Conservation (phyloP, 1,284 basidiomycete genomes). For the Melampsora larici-populina region DNA sequence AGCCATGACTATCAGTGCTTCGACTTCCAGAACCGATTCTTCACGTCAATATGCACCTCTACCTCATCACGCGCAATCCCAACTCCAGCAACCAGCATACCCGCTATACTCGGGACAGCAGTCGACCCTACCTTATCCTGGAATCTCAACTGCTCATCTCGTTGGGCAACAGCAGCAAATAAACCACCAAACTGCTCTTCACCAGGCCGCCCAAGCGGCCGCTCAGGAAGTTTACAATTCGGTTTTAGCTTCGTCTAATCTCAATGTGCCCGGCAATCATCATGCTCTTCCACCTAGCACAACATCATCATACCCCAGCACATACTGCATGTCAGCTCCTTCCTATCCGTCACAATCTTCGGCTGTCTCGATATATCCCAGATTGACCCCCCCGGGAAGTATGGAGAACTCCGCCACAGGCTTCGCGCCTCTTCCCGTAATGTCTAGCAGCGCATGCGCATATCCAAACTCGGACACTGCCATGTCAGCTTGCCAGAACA, state of each 20-base stretch:
- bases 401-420: too few relatives aligned
- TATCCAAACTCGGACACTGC: too few relatives aligned
- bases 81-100: neutral
- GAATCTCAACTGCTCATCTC: constrained; percentile 16
- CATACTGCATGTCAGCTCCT: constrained; percentile 1
- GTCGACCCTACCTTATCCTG: constrained; percentile 6
- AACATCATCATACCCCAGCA: neutral
- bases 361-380: neutral
- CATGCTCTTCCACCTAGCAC: too few relatives aligned
- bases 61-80: constrained; percentile 30
- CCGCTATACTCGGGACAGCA: neutral
- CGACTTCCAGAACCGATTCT: neutral
- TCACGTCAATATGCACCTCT: constrained; percentile 24
- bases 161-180: constrained; percentile 41
- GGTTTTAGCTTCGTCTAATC: constrained; percentile 6
- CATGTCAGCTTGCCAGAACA: too few relatives aligned
- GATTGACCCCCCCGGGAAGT: neutral
- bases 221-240: constrained; percentile 32
- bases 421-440: too few relatives aligned
- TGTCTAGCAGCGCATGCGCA: too few relatives aligned
- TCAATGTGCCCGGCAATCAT: too few relatives aligned
- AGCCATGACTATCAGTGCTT: constrained; percentile 4
- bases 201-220: constrained; percentile 19
- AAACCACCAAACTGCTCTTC: constrained; percentile 18
- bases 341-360: constrained; percentile 5